Conservation (phyloP, 1,284 basidiomycete species). For the Apiotrichum gracile region DNA sequence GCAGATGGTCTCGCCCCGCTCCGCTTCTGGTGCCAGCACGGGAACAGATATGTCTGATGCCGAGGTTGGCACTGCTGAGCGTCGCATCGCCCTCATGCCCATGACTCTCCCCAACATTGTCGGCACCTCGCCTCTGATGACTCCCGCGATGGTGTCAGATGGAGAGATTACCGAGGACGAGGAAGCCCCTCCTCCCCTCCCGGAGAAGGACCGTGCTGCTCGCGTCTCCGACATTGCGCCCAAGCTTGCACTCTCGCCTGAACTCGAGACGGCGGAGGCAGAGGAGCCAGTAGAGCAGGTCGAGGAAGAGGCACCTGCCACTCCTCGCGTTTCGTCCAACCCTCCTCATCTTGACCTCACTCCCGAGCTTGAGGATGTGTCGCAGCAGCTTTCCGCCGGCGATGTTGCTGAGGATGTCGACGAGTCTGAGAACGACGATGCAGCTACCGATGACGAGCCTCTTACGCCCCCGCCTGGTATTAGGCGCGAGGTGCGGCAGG, state of each 20-base stretch:
- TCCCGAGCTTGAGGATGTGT: slow-evolving; percentile 5
- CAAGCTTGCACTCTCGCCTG: background rate
- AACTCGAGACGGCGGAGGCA: background rate
- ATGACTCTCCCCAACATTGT: slow-evolving; percentile 39
- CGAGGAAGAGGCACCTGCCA: background rate
- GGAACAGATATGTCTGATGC: background rate
- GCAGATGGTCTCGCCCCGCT: background rate
- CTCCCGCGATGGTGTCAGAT: background rate
- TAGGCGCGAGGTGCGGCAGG: slow-evolving; percentile 9
- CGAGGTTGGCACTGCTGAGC: slow-evolving; percentile 2
- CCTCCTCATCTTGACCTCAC: slow-evolving; percentile 4
- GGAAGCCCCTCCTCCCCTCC: background rate
- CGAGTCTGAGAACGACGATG: no score
- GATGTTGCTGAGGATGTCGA: background rate
- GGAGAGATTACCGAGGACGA: background rate
- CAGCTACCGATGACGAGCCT: slow-evolving; percentile 20
- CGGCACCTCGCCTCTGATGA: slow-evolving; percentile 34
- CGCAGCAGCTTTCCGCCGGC: background rate
- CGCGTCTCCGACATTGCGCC: slow-evolving; percentile 7
- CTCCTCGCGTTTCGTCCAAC: background rate
- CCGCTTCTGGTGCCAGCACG: slow-evolving; percentile 1
- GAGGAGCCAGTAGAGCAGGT: background rate
- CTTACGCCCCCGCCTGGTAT: slow-evolving; percentile 35
- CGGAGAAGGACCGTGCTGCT: slow-evolving; percentile 4
- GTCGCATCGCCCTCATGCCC: slow-evolving; percentile 27